Percentiles rank a stretch among this genome's conserved stretches.
Evolutionary conservation across 2,329 filamentous ascomycete species (phyloP).

Genomic region (Leptographium lundbergii): DNA sequence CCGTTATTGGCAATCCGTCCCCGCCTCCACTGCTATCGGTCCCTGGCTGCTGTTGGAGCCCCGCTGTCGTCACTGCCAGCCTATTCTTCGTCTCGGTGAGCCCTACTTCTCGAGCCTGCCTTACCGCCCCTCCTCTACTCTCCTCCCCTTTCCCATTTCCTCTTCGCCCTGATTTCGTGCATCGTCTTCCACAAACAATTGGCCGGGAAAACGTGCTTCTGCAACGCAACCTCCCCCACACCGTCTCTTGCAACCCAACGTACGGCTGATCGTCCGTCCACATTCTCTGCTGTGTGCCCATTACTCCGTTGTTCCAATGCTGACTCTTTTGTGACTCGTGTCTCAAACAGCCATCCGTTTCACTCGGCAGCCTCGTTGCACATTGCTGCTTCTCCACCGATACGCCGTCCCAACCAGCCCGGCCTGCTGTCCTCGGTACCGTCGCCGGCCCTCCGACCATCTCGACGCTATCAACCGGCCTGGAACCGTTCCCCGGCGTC

Average conservation of each 20-base stretch:
- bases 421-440: neutral
- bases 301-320: neutral
- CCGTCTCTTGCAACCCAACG: neutral
- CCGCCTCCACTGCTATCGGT: constrained; percentile 5
- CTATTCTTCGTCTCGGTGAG: constrained; percentile 5
- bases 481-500: neutral
- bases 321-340: neutral
- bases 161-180: neutral
- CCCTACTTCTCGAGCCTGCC: neutral
- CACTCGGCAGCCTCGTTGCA: neutral
- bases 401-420: neutral
- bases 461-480: neutral
- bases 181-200: neutral
- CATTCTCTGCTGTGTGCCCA: neutral
- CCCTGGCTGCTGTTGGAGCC: constrained; percentile 4
- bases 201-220: neutral
- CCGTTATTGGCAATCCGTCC: constrained; percentile 6
- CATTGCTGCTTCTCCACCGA: neutral
- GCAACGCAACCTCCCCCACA: neutral
- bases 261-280: no score
- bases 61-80: constrained; percentile 11
- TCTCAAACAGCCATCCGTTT: neutral
- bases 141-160: neutral
- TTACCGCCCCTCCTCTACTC: no score
- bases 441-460: neutral